Evolutionary conservation across 2,329 filamentous ascomycete genomes (phyloP), one percentile per base, ranked within the genome.

Genomic region (Dryadomyces sulphureus): DNA sequence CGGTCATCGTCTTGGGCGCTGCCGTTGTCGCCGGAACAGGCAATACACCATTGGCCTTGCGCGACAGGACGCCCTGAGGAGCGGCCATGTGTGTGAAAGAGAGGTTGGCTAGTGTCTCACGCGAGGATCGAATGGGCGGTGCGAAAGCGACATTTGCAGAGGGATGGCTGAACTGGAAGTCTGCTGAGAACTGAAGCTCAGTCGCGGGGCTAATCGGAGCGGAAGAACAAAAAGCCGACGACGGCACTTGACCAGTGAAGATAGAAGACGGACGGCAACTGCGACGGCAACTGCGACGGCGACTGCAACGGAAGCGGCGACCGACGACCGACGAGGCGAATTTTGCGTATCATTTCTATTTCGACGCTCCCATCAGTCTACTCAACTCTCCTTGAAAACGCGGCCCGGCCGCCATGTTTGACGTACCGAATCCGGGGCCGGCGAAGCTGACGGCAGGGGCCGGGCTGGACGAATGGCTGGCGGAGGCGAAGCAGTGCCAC

Each of bases 401-500:
- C n/a, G 19, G 2, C 38, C 12, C n/a, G 22, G 5, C 45, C 48
- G 63, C 43, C 34, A 64, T 71, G 69, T 56, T 65, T 49, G 65
- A 54, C 47, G 76, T 95, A 55, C 90, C 92, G 48, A 85, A 90
- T 68, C 90, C 90, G 48, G 90, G 90, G 45, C 89, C 90, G 48
- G 90, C 90, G 49, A 87, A 84, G 56, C 70, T 96, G 53, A 79
- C 79, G 52, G 78, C 84, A 48, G 85, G 86, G 61, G 85, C 89
- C 35, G 87, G 87, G 14, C 79, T 93, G 30, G 87, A 95, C 62
- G 89, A 96, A 67, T 98, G 92, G 92, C 75, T 98, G 27, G 85
- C 92, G 60, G 85, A 93, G 64, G 92, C 92, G 39, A 95, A 94
- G 66, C 84, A 92, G 65, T 96, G 92, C 68, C 92, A 94, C 63